Percentiles rank a stretch among this genome's conserved stretches.
Evolutionary conservation across 1,284 basidiomycete genomes (phyloP).

Genomic region (Hymenochaete sp.): DNA sequence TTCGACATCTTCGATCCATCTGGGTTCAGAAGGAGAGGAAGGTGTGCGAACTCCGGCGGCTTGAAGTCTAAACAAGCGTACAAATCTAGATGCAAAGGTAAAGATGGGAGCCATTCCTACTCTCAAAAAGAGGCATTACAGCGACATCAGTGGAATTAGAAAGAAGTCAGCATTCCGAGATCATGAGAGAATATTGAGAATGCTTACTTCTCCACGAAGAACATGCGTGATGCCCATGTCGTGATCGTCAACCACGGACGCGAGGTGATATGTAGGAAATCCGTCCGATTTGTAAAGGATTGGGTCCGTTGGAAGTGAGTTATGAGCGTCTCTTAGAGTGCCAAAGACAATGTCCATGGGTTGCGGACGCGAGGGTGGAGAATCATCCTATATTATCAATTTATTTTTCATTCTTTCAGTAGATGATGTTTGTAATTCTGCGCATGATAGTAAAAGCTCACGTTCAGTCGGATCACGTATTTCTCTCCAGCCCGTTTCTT

Average conservation of each 20-base stretch:
- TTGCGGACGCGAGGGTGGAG: conserved; percentile 38
- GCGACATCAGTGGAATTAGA: no score
- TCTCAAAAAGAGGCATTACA: no score
- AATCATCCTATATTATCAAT: no score
- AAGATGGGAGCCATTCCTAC: conserved; percentile 92
- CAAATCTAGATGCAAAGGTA: conserved; percentile 88
- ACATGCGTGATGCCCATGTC: conserved; percentile 97
- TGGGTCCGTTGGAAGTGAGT: conserved; percentile 80
- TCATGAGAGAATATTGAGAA: no score
- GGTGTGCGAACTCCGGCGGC: conserved; percentile 81
- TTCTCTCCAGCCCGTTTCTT: conserved; percentile 70
- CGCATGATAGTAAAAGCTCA: conserved; percentile 29
- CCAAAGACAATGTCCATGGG: conserved; percentile 73
- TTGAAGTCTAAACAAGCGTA: conserved; percentile 71
- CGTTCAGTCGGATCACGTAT: conserved; percentile 81
- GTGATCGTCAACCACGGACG: conserved; percentile 92
- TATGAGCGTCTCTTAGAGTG: conserved; percentile 60
- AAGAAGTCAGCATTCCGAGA: no score
- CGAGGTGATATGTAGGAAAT: conserved; percentile 95
- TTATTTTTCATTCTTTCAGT: no score
- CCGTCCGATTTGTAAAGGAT: conserved; percentile 88
- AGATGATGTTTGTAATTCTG: background rate
- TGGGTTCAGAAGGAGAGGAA: conserved; percentile 84
- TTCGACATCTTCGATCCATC: conserved; percentile 96
- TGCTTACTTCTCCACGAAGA: conserved; percentile 81